Base-by-base conservation (phyloP, 768 basidiomycete genomes). In the Auriscalpium microsporum region DNA sequence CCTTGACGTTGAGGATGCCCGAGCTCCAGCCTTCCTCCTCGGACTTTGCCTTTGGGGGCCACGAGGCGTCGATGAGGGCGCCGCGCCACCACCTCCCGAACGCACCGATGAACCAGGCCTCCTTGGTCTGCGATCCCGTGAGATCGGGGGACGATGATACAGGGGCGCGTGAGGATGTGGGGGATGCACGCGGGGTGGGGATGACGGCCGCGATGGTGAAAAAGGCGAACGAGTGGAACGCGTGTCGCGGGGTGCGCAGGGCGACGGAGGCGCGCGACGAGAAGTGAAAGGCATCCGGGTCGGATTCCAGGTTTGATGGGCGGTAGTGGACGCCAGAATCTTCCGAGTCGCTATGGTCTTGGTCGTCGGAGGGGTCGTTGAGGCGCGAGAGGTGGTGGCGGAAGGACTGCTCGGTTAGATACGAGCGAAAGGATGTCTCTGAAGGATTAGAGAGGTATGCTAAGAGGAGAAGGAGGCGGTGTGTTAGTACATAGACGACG, bases 331-430 rank as follows among this genome's bases (percentile, higher is more conserved):
- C 61, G 54, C 62, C 66, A 10, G 65, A 61, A 34, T 63, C 62
- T 17, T 69, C 66, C 21, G 64, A 59, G 38, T 65, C 64, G 6
- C 70, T 62, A 53, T 67, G 67, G 55, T 80, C 75, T 54, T 78
- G 71, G 54, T 86, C 84, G 52, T 83, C 79, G 55, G 72, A 66
- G 48, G 72, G 74, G 63, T 86, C 85, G 63, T 94, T 86, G 64
- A 96, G 81, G 54, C 85, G 86, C 57, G 83, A 90, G 57, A 97
- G 80, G 69, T 97, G 94, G 54, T 90, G 89, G 52, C 94, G 90
- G 69, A 99, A 97, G 23, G 93, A 94, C 66, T 90, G 90, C 66
- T 96, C 94, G n/a, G 94, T 98, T 62, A 98, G 84, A 73, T 91
- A 94, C 17, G 92, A 78, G 52, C 94, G 84, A 72, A 99, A 97